Evolutionary conservation across 805 yeast species (phyloP).

Genomic region (Cyberlindnera xishuangbannaensis): DNA sequence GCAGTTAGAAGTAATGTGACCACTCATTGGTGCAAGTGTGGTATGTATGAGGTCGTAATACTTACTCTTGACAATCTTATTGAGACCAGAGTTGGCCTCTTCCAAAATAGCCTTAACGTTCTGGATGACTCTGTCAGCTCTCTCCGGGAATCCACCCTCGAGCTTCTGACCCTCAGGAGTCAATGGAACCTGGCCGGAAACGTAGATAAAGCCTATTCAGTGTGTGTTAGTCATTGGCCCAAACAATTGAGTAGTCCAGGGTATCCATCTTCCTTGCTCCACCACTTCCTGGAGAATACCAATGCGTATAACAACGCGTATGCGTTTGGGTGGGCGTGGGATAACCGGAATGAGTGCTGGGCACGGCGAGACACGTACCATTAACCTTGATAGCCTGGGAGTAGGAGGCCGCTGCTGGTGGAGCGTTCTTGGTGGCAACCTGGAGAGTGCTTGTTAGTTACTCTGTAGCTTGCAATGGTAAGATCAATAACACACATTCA

Average conservation of each 20-base stretch:
- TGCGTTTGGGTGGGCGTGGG: too few species aligned
- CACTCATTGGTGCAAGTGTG: too few species aligned
- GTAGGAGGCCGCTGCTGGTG: slow-evolving; percentile 95
- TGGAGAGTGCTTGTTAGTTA: slow-evolving; percentile 16
- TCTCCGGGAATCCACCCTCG: slow-evolving; percentile 69
- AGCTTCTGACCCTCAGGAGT: slow-evolving; percentile 77
- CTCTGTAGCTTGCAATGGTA: too few species aligned
- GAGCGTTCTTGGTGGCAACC: slow-evolving; percentile 73
- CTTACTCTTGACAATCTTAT: slow-evolving; percentile 73
- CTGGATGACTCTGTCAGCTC: slow-evolving; percentile 67
- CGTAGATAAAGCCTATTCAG: slow-evolving; percentile 63
- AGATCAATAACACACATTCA: too few species aligned
- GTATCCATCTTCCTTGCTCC: too few species aligned
- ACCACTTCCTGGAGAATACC: too few species aligned
- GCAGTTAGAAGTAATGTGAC: not conserved
- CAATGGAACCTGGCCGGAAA: slow-evolving; percentile 93
- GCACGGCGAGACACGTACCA: slow-evolving; percentile 30
- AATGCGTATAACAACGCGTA: too few species aligned
- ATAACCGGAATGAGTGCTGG: too few species aligned
- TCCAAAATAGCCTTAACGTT: slow-evolving; percentile 69
- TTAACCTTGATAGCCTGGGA: slow-evolving; percentile 93
- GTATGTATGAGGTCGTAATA: not conserved
- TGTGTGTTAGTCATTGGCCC: slow-evolving; percentile 1
- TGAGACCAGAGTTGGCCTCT: slow-evolving; percentile 79
- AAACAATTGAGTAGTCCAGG: too few species aligned